phyloP scores from a whole-genome alignment of 352 stramenopile genomes.

The Globisporangium recalcitrans region DNA sequence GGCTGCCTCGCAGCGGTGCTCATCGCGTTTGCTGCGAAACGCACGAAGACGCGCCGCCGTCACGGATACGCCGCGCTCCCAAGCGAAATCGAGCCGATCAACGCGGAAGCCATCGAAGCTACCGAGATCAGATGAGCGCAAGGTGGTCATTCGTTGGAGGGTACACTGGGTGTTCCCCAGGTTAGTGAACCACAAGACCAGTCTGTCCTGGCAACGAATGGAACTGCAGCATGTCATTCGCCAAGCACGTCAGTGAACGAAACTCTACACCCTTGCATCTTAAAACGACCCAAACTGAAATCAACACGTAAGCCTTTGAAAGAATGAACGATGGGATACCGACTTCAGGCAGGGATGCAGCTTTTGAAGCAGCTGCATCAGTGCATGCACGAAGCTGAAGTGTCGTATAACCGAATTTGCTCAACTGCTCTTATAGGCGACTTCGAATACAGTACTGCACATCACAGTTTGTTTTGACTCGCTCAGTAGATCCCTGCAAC shows the following conservation, averaged over 20 bases:
- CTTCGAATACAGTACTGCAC: neutral
- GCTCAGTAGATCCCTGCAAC: neutral
- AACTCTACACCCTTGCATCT: neutral
- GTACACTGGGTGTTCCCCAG: neutral
- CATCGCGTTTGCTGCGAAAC: conserved; percentile 2
- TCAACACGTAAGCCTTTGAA: neutral
- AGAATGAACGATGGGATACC: too few relatives aligned
- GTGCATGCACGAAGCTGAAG: too few relatives aligned
- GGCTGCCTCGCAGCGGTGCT: neutral
- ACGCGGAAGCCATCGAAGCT: neutral
- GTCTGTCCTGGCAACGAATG: too few relatives aligned
- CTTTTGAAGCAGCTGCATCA: too few relatives aligned
- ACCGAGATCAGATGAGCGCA: neutral
- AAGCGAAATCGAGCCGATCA: conserved; percentile 9
- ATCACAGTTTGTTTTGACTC: too few relatives aligned
- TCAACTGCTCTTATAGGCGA: neutral
- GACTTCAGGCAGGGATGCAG: too few relatives aligned
- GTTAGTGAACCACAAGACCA: neutral
- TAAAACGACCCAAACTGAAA: neutral
- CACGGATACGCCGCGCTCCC: conserved; percentile 11
- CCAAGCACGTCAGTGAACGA: neutral
- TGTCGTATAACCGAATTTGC: neutral
- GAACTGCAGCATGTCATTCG: neutral
- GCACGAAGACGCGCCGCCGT: conserved; percentile 3
- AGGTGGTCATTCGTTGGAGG: neutral